These are phyloP conservation scores for Penicillium bialowiezense DNA, from an alignment of 495 filamentous ascomycete species.

Conservation along the genomic window DNA sequence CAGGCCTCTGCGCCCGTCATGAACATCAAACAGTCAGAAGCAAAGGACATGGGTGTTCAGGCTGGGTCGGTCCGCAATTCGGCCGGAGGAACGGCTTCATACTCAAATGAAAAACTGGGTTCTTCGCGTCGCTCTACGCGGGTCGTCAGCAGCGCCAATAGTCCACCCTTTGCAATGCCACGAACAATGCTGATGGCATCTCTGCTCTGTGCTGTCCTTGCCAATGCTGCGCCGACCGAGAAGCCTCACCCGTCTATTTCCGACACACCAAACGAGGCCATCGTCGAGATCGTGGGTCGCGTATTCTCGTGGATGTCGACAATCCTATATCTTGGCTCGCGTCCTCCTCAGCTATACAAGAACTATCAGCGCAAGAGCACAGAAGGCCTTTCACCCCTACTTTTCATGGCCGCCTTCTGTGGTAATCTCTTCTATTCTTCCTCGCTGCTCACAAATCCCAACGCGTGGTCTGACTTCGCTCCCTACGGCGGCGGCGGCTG, in stretches of 20 bases:
- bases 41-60: slow-evolving; percentile 30
- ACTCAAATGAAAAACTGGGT: slow-evolving; percentile 39
- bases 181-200: slow-evolving; percentile 46
- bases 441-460: slow-evolving; percentile 65
- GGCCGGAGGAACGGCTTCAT: slow-evolving; percentile 27
- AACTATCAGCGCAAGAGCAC: slow-evolving; percentile 67
- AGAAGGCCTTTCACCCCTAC: slow-evolving; percentile 62
- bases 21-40: slow-evolving; percentile 18
- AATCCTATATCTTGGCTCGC: slow-evolving; percentile 64
- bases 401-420: slow-evolving; percentile 70
- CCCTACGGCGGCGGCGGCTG: slow-evolving; percentile 67
- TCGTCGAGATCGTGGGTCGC: slow-evolving; percentile 49
- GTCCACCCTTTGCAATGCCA: slow-evolving; percentile 34
- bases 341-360: slow-evolving; percentile 68
- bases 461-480: slow-evolving; percentile 59
- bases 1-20: slow-evolving; percentile 18
- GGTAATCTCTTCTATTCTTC: slow-evolving; percentile 72
- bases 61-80: slow-evolving; percentile 22
- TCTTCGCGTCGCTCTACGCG: slow-evolving; percentile 30
- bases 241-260: slow-evolving; percentile 20
- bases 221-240: slow-evolving; percentile 42
- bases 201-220: slow-evolving; percentile 43
- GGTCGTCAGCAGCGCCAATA: slow-evolving; percentile 23
- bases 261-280: slow-evolving; percentile 19
- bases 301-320: slow-evolving; percentile 66